Conservation (phyloP, 2,329 filamentous ascomycete genomes). For the Karstenula rhodostoma region DNA sequence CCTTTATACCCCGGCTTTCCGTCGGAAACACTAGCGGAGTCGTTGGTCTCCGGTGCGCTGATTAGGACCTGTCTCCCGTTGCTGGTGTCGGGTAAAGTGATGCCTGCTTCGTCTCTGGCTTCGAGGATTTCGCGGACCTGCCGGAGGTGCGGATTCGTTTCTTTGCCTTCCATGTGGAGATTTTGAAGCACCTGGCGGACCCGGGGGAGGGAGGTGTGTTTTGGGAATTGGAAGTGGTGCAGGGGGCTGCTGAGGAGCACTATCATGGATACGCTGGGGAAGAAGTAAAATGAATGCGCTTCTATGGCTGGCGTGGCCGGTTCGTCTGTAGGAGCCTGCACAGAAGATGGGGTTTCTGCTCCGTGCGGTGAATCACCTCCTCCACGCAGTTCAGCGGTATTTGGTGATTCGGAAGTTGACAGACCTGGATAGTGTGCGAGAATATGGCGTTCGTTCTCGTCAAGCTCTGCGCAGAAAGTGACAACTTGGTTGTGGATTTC, state of each 20-base stretch:
- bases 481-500: not conserved
- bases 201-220: slow-evolving; percentile 20
- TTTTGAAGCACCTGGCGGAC: slow-evolving; percentile 21
- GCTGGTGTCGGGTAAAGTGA: slow-evolving; percentile 20
- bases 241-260: slow-evolving; percentile 16
- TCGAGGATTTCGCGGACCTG: slow-evolving; percentile 26
- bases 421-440: not conserved
- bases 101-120: slow-evolving; percentile 18
- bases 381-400: not conserved
- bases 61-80: slow-evolving; percentile 19
- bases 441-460: not conserved
- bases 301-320: not conserved
- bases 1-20: not conserved
- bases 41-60: slow-evolving; percentile 13
- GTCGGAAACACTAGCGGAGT: not conserved
- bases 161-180: not conserved
- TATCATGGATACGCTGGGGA: slow-evolving; percentile 22
- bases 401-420: not conserved
- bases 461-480: not conserved
- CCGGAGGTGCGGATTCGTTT: slow-evolving; percentile 1
- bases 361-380: not conserved
- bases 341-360: not conserved
- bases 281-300: slow-evolving; percentile 22
- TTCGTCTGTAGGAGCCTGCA: not conserved
- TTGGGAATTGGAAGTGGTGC: slow-evolving; percentile 24